These are phyloP conservation scores for Physaria fendleri DNA, from an alignment of 345 rosid genomes.

Conservation along the genomic window DNA sequence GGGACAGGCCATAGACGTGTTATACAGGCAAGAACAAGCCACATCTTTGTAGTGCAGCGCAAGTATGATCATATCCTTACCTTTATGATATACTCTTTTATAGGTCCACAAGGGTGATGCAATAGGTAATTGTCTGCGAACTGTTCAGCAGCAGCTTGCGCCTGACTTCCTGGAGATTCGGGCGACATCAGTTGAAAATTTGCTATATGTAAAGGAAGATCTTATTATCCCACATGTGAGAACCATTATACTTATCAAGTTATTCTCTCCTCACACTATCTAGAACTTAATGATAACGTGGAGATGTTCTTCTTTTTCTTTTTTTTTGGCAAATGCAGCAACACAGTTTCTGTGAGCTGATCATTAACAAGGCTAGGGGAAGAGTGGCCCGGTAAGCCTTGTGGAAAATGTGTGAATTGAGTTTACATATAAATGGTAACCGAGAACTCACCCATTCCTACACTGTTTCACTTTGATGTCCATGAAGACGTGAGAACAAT, in stretches of 20 bases:
- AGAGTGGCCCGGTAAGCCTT: conserved; percentile 92
- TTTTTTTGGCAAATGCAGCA: conserved; percentile 86
- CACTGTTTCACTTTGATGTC: conserved; percentile 87
- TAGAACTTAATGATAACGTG: not conserved
- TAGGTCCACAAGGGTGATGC: conserved; percentile 86
- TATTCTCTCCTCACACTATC: not conserved
- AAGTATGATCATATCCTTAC: not conserved
- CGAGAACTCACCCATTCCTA: not conserved
- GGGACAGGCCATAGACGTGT: conserved; percentile 96
- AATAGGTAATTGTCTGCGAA: conserved; percentile 83
- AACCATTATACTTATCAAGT: conserved; percentile 1
- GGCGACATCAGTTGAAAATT: conserved; percentile 85
- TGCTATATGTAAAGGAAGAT: conserved; percentile 98
- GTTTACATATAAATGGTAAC: not conserved
- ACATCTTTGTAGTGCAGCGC: not conserved
- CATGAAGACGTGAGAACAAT: conserved; percentile 95
- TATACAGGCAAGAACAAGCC: conserved; percentile 53
- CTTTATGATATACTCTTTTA: not conserved
- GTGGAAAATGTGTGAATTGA: not conserved
- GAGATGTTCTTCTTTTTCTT: not conserved
- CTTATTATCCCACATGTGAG: conserved; percentile 96
- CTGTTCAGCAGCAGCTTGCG: conserved; percentile 97
- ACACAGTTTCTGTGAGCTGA: conserved; percentile 97
- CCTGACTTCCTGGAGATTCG: conserved; percentile 96
- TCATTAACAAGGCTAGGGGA: conserved; percentile 92